Evolutionary conservation across 2,329 filamentous ascomycete genomes (phyloP), one percentile per base, ranked within the genome.

Genomic region (Geosmithia flava): DNA sequence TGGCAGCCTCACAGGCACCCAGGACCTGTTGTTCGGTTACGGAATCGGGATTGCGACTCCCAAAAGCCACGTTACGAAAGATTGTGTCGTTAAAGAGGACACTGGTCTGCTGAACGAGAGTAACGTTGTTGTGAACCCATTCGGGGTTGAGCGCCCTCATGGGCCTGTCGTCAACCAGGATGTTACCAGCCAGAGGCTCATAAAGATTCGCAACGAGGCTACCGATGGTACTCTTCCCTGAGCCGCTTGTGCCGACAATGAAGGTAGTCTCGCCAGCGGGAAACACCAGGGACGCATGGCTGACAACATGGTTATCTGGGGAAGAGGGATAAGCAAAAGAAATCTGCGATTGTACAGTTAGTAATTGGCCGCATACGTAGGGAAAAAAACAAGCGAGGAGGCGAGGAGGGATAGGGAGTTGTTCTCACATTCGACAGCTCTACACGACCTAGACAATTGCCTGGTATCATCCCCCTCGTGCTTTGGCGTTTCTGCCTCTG

Each of bases 201-300:
- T 96, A 95, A 55, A 94, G 85, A 13, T 82, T 78, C 46, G 89
- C 72, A 1, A 97, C 71, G 1, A 97, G 71, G 58, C 87, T 88
- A 1, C 84, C 82, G 1, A 97, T 59, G 0, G 91, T 97, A 55
- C 88, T 95, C 62, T 97, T 97, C 0, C 91, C 91, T 2, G 87
- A 95, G 0, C 93, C 93, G 57, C 88, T 95, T 56, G 75, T 77
- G 0, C 91, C 93, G 46, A 96, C 78, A 2, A 97, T 71, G 57
- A 93, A 96, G 0, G 81, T 87, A 3, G 83, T 80, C 52, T 85
- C 72, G 0, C 85, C 83, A 0, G 83, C 72, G 0, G 81, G 76
- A 49, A 97, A 91, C 53, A 72, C 76, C 51, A 96, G 74, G 0
- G 72, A 81, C 0, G 78, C 76, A 7, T 75, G 66, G 1, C 75